Evolutionary conservation across 2,329 filamentous ascomycete genomes (phyloP).

Genomic region (Dactylellina leptospora): DNA sequence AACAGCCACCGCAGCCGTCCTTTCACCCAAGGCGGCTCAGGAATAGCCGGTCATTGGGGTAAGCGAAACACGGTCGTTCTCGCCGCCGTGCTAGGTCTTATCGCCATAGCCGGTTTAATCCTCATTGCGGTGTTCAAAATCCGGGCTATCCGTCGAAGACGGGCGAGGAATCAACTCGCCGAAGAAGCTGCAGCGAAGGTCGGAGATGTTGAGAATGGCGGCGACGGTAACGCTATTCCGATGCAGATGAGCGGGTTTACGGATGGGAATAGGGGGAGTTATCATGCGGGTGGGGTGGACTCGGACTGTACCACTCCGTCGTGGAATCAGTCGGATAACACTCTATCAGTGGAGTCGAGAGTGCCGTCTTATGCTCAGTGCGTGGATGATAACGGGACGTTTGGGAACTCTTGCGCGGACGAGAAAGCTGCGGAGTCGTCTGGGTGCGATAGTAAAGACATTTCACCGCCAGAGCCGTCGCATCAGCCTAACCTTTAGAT

Average conservation of each 20-base stretch:
- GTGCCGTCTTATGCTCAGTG: too few species aligned
- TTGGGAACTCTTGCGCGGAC: too few species aligned
- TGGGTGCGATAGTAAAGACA: not conserved
- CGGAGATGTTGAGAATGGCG: not conserved
- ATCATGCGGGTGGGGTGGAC: not conserved
- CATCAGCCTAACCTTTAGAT: too few species aligned
- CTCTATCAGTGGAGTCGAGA: not conserved
- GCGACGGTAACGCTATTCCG: not conserved
- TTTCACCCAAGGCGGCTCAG: not conserved
- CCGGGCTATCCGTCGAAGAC: not conserved
- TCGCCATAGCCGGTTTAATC: slow-evolving; percentile 4
- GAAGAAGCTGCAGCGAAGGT: not conserved
- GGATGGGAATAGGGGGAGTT: not conserved
- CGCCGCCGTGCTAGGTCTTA: not conserved
- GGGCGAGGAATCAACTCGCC: not conserved
- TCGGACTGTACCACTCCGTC: not conserved
- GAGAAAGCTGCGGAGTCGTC: not conserved
- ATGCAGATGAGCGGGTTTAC: not conserved
- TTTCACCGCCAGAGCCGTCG: too few species aligned
- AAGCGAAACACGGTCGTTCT: slow-evolving; percentile 2
- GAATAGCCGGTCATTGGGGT: not conserved
- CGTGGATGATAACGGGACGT: too few species aligned
- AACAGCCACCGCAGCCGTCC: slow-evolving; percentile 10
- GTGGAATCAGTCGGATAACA: not conserved
- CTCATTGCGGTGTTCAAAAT: not conserved